Conservation (phyloP, 306 rosid species). For the Clitoria ternatea region DNA sequence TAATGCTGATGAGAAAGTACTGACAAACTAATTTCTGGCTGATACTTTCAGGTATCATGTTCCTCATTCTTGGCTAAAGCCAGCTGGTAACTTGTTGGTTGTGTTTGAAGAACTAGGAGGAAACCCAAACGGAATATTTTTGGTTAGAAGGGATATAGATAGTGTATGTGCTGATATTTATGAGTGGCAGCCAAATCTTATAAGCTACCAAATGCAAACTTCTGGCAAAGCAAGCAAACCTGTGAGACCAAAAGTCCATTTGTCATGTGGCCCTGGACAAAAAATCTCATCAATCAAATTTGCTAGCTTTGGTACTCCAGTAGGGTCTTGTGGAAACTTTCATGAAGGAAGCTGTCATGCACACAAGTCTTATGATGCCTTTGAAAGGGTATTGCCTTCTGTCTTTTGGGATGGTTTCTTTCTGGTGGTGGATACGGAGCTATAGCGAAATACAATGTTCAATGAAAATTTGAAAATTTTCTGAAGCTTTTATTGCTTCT, state of each 20-base stretch:
- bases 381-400: constrained; percentile 57
- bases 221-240: constrained; percentile 68
- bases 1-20: background rate
- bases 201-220: constrained; percentile 70
- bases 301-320: constrained; percentile 92
- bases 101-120: constrained; percentile 94
- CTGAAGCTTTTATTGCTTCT: no score
- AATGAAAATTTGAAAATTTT: no score
- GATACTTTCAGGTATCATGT: constrained; percentile 82
- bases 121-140: constrained; percentile 74
- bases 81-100: constrained; percentile 83
- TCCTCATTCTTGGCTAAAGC: constrained; percentile 93
- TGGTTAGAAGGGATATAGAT: constrained; percentile 83
- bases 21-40: constrained; percentile 19
- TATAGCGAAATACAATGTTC: background rate
- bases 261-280: constrained; percentile 80
- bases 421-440: background rate
- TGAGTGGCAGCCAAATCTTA: constrained; percentile 93
- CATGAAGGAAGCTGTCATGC: constrained; percentile 92
- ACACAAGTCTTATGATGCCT: constrained; percentile 78
- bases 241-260: constrained; percentile 82
- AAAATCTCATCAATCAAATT: constrained; percentile 84
- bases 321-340: constrained; percentile 83
- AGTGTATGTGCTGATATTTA: constrained; percentile 81
- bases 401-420: background rate